Percentiles rank a stretch among this genome's conserved stretches.
Evolutionary conservation across 345 rosid genomes (phyloP).

Genomic region (Eucalyptus leucophloia): DNA sequence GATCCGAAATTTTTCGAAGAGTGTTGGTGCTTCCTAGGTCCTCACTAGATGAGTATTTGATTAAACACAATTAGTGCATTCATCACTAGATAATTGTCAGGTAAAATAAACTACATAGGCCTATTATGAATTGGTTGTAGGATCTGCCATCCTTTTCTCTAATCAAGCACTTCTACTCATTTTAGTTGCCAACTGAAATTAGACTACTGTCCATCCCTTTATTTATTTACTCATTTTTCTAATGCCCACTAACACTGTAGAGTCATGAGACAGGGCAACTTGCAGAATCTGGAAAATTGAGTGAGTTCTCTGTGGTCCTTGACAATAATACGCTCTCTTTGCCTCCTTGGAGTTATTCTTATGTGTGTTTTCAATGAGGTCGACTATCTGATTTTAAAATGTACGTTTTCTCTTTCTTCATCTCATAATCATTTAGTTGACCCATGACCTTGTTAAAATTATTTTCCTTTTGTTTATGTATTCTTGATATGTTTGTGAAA

Average conservation of each 20-base stretch:
- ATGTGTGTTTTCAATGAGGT: slow-evolving; percentile 67
- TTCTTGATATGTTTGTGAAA: neutral
- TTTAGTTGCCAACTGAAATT: neutral
- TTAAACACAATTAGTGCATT: too few relatives aligned
- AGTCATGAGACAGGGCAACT: slow-evolving; percentile 89
- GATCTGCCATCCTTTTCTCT: neutral
- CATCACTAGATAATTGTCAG: neutral
- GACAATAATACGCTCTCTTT: slow-evolving; percentile 85
- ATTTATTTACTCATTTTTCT: neutral
- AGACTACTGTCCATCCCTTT: neutral
- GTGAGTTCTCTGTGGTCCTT: slow-evolving; percentile 90
- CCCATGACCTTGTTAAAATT: neutral
- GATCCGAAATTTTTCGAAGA: too few relatives aligned
- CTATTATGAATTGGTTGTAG: neutral
- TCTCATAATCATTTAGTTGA: neutral
- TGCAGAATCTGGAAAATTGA: slow-evolving; percentile 74
- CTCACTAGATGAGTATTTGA: too few relatives aligned
- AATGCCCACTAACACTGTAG: slow-evolving; percentile 64
- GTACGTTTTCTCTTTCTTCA: slow-evolving; percentile 23
- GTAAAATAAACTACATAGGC: neutral
- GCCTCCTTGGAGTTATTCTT: slow-evolving; percentile 67
- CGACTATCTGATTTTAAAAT: slow-evolving; percentile 54
- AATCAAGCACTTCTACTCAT: neutral
- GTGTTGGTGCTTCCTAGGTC: too few relatives aligned
- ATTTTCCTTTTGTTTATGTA: neutral